Conservation (phyloP, 495 filamentous ascomycete genomes). For the Chaetomidium leptoderma region DNA sequence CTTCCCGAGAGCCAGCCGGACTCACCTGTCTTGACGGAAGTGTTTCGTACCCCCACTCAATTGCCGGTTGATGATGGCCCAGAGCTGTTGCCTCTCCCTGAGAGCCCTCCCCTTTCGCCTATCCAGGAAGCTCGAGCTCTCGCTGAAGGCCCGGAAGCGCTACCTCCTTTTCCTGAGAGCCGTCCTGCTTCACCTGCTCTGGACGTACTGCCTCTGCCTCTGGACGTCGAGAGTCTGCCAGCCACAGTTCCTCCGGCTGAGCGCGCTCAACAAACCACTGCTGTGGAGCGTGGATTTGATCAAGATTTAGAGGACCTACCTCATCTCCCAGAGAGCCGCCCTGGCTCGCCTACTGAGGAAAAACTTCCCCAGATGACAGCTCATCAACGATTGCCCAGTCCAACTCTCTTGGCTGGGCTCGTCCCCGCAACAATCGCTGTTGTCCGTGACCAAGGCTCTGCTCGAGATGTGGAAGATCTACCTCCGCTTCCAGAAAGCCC, state of each 20-base stretch:
- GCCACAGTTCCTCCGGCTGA: background rate
- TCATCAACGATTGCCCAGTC: too few species aligned
- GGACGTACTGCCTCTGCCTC: background rate
- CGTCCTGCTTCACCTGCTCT: conserved; percentile 10
- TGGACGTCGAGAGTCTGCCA: conserved; percentile 8
- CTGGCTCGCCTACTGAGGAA: background rate
- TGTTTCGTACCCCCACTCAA: background rate
- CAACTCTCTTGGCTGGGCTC: background rate
- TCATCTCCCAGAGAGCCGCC: conserved; percentile 15
- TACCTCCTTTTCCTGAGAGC: conserved; percentile 21
- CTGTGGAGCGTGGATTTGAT: too few species aligned
- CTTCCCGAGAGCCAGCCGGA: conserved; percentile 15
- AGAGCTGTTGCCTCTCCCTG: conserved; percentile 8
- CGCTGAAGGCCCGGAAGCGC: background rate
- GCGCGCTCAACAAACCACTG: background rate
- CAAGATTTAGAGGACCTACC: conserved; percentile 31
- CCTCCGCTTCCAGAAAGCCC: conserved; percentile 17
- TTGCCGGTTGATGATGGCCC: background rate
- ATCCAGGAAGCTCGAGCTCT: background rate
- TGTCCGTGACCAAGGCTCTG: too few species aligned
- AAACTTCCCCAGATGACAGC: too few species aligned
- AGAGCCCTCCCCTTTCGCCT: background rate
- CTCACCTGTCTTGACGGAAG: background rate
- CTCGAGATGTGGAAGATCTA: conserved; percentile 30
- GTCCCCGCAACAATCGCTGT: too few species aligned